Evolutionary conservation across 208 protist genomes (phyloP), one percentile per base, ranked within the genome.

Genomic region (Wallacemonas sp.): DNA sequence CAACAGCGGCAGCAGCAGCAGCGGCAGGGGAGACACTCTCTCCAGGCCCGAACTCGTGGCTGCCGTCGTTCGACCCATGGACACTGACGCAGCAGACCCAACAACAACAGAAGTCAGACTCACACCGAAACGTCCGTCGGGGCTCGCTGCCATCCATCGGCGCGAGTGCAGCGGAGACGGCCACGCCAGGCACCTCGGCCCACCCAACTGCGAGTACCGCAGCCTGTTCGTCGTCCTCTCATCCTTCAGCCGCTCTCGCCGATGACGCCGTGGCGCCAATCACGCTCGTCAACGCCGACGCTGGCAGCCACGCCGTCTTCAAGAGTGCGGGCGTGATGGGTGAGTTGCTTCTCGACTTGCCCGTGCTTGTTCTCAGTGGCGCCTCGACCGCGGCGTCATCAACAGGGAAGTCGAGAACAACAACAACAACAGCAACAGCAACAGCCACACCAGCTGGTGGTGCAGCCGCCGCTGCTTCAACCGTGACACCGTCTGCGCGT

Each of bases 11-110:
- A 41, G 36, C 6, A 41, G 36, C 36, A 41, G 14, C 36, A 41
- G 36, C 36, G 9, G 36, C 36, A 41, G 36, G 9, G 14, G 9
- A 14, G 9, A 41, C 14, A 14, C 36, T 14, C 36, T 41, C 36
- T 6, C 36, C 36, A 41, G 14, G 36, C 14, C 6, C 14, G 9
- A 41, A 41, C 6, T 16, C 47, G 47, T 39, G 30, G 26, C 2
- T 38, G 30, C 52, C 52, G 2, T 5, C 52, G 4, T 58, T 58
- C 1, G 52, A 58, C 32, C 52, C 52, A 27, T 58, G 52, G 52
- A 41, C 52, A 5, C 24, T 58, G 14, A 24, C 52, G 14, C 52
- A 55, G 47, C 47, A 55, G 41, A 5, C 8, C 12, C 41, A 47
- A 23, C 41, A 47, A 23, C 47, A 55, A 32, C 47, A 55, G 24